Evolutionary conservation across 176 grass and related monocot species (phyloP).

Genomic region (Poa pratensis): DNA sequence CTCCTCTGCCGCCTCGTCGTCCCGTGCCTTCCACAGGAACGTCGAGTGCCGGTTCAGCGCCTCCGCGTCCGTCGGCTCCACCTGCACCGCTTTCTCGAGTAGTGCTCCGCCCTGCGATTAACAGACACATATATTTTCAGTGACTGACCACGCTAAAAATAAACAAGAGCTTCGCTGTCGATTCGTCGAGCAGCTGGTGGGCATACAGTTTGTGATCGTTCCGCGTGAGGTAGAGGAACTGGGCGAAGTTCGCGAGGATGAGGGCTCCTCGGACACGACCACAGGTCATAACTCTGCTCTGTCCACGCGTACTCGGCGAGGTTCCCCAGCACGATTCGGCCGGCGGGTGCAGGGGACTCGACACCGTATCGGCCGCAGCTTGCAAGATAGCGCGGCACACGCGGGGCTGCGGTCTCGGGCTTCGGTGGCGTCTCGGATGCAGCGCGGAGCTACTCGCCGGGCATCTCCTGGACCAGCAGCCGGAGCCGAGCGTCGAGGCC

Average conservation of each 20-base stretch:
- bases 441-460: too few species aligned
- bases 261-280: slow-evolving; percentile 72
- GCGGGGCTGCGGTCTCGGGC: too few species aligned
- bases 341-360: too few species aligned
- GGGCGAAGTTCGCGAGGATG: slow-evolving; percentile 86
- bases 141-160: not conserved
- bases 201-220: slow-evolving; percentile 67
- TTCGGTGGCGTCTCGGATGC: too few species aligned
- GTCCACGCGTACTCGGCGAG: slow-evolving; percentile 54
- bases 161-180: not conserved
- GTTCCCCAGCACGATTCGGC: not conserved
- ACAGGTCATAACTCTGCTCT: slow-evolving; percentile 54
- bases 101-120: slow-evolving; percentile 76
- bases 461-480: too few species aligned
- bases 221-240: slow-evolving; percentile 78
- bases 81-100: slow-evolving; percentile 65
- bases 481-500: too few species aligned
- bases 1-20: slow-evolving; percentile 81
- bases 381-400: too few species aligned
- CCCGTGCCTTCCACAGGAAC: slow-evolving; percentile 79
- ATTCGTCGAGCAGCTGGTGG: slow-evolving; percentile 48
- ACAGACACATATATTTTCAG: not conserved
- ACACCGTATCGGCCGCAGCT: too few species aligned
- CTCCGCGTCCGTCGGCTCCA: slow-evolving; percentile 66
- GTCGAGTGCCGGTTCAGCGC: slow-evolving; percentile 76